Base-by-base conservation (phyloP, 73 alveolate genomes). In the Paramecium caudatum region DNA sequence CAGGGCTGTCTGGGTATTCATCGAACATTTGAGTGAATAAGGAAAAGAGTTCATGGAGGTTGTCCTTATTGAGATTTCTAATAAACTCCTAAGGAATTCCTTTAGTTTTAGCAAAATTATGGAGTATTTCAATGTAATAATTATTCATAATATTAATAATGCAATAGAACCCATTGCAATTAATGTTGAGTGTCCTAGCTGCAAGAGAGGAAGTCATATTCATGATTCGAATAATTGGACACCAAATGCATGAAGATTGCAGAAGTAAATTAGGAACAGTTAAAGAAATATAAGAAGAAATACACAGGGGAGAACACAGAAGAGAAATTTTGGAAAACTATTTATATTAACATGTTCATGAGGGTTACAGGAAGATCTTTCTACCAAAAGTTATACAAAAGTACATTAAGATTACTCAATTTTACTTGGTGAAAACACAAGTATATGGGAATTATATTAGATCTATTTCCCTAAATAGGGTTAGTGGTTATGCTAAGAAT, bases 391-490 rank as follows among this genome's bases (percentile, higher is more conserved):
- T 74, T 10, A 41, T 74, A 6, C 21, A 30, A 21, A 74, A 74
- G 55, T 41, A 23, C 21, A 8, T n/a, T 1, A 74, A 74, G 21
- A 74, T 74, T 9, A 36, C 61, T 3, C 13, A 30, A 33, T 65
- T 30, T 15, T 65, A 33, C 34, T 33, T 65, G 39, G 49, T 33
- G 0, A 65, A 65, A 21, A 65, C 83, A 10, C 48, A 65, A 16
- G 83, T 65, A 65, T 23, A 65, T 30, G 30, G 6, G 27, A 65
- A n/a, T 23, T 41, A 12, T 12, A 41, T 3, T 74, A 74, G 88
- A 74, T 37, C 8, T 74, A 74, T 68, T 74, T 74, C 32, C 88
- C 88, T 6, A 37, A 21, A 5, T 74, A 41, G 19, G 88, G 88
- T 17, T 74, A 74, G 43, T 13, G 5, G 23, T 6, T 74, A 3